A percentile compares a stretch with the other conserved stretches of the same genome.
phyloP scores from a whole-genome alignment of 768 basidiomycete genomes.

The Tephrocybe sp. region DNA sequence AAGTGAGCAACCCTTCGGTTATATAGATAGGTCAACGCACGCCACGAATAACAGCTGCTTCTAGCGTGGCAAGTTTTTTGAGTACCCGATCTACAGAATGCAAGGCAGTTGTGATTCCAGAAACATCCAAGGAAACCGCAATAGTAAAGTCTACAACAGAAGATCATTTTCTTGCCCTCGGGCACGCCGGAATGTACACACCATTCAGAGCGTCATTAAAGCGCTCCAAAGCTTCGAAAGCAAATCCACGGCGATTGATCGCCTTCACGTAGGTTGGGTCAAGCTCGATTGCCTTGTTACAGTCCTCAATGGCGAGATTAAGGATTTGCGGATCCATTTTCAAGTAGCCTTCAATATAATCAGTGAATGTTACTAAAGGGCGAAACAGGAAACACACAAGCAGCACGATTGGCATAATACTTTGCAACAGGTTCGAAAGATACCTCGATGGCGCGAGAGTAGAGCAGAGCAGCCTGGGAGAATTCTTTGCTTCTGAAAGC shows the following conservation, averaged over 20 bases:
- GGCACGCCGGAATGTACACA: neutral
- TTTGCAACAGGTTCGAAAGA: conserved; percentile 84
- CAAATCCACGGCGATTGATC: conserved; percentile 84
- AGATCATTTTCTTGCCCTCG: conserved; percentile 50
- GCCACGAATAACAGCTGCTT: conserved; percentile 69
- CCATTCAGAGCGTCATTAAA: conserved; percentile 64
- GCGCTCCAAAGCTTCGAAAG: conserved; percentile 73
- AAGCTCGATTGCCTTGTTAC: conserved; percentile 80
- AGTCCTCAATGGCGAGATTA: conserved; percentile 86
- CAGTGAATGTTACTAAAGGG: neutral
- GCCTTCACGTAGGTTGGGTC: conserved; percentile 88
- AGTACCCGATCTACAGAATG: neutral
- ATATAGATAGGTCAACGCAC: neutral
- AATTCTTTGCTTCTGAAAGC: conserved; percentile 68
- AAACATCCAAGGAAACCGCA: neutral
- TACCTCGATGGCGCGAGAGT: conserved; percentile 73
- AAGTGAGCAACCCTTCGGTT: no score
- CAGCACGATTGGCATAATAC: conserved; percentile 95
- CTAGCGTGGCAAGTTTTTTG: neutral
- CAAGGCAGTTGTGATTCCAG: neutral
- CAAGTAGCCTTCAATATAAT: conserved; percentile 68
- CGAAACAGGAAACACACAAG: conserved; percentile 56
- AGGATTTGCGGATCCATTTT: conserved; percentile 84
- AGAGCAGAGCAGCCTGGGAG: conserved; percentile 55
- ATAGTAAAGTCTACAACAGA: conserved; percentile 2